phyloP scores from a whole-genome alignment of 1,139 yeast species.

The Candida sp. region DNA sequence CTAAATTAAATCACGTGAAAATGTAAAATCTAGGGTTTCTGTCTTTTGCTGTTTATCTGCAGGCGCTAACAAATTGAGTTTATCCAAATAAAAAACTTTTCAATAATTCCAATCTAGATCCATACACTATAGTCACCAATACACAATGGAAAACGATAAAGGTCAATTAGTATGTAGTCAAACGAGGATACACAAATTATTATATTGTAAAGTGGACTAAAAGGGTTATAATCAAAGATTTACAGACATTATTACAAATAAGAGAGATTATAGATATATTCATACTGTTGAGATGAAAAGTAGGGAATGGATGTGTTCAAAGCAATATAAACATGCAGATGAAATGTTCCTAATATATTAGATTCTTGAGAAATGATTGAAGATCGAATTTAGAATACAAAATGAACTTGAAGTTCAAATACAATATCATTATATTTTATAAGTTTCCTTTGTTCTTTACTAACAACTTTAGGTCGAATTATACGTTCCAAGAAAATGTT shows the following conservation, averaged over 20 bases:
- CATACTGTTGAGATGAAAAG: too few species aligned
- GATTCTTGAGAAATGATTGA: too few species aligned
- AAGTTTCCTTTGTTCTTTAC: slow-evolving; percentile 12
- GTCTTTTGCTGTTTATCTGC: slow-evolving; percentile 5
- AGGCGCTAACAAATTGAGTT: not conserved
- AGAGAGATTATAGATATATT: too few species aligned
- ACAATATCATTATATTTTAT: too few species aligned
- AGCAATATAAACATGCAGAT: too few species aligned
- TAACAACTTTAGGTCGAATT: slow-evolving; percentile 80
- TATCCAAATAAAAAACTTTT: slow-evolving; percentile 11
- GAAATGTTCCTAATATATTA: too few species aligned
- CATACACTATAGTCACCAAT: slow-evolving; percentile 15
- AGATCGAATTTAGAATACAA: too few species aligned
- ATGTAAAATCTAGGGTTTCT: slow-evolving; percentile 6
- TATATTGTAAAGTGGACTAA: too few species aligned
- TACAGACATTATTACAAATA: too few species aligned
- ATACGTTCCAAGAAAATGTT: slow-evolving; percentile 99
- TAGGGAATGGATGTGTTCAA: too few species aligned
- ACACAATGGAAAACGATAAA: slow-evolving; percentile 99
- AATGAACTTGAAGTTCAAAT: too few species aligned
- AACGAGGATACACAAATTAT: not conserved
- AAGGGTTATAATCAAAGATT: too few species aligned
- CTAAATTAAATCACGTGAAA: slow-evolving; percentile 4
- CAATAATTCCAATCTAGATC: slow-evolving; percentile 7
- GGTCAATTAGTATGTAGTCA: slow-evolving; percentile 91